phyloP scores from a whole-genome alignment of 2,329 filamentous ascomycete genomes.

The Blumeria graminis region DNA sequence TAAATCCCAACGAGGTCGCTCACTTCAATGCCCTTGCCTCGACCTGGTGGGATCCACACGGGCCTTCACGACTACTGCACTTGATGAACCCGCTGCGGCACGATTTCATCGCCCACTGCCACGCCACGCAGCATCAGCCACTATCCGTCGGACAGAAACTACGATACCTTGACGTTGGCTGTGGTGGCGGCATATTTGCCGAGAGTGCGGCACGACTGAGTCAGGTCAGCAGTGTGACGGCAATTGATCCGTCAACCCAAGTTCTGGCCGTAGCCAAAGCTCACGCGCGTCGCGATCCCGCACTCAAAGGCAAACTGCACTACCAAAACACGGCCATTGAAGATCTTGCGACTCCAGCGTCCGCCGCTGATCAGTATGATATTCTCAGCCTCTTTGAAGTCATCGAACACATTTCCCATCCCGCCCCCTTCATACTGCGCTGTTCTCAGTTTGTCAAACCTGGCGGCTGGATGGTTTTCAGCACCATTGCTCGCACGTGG shows the following conservation, averaged over 20 bases:
- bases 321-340: slow-evolving; percentile 66
- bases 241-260: slow-evolving; percentile 52
- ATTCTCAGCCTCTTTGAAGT: slow-evolving; percentile 83
- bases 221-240: slow-evolving; percentile 39
- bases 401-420: slow-evolving; percentile 68
- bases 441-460: slow-evolving; percentile 59
- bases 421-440: slow-evolving; percentile 45
- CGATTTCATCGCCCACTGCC: slow-evolving; percentile 63
- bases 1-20: slow-evolving; percentile 71
- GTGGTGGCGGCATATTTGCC: slow-evolving; percentile 89
- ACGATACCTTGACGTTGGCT: slow-evolving; percentile 73
- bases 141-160: slow-evolving; percentile 11
- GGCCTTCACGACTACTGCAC: slow-evolving; percentile 74
- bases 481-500: slow-evolving; percentile 78
- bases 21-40: slow-evolving; percentile 89
- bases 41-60: slow-evolving; percentile 93
- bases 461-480: slow-evolving; percentile 79
- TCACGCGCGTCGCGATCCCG: slow-evolving; percentile 54
- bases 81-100: slow-evolving; percentile 96
- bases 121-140: slow-evolving; percentile 25
- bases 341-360: slow-evolving; percentile 24
- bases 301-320: slow-evolving; percentile 34
- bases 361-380: slow-evolving; percentile 33
- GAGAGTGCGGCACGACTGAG: slow-evolving; percentile 55
- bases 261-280: slow-evolving; percentile 51